These are phyloP conservation scores for Penicillium verhagenii DNA, from an alignment of 495 filamentous ascomycete genomes.

Conservation along the genomic window DNA sequence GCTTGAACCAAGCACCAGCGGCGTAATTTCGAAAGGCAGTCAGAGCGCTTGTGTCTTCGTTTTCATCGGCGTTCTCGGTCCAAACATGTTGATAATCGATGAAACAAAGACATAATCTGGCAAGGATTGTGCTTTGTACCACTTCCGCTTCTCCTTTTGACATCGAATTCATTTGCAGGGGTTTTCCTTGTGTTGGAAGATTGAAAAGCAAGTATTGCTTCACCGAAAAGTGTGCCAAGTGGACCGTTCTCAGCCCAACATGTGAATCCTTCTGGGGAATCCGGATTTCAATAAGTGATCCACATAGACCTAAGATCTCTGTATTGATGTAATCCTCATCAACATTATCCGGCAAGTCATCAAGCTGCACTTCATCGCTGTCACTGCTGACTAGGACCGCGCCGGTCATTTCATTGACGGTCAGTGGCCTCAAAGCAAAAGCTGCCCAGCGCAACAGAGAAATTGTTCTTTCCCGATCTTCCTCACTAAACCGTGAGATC, in stretches of 20 bases:
- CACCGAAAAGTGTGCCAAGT: slow-evolving; percentile 10
- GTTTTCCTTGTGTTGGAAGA: background rate
- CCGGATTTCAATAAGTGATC: background rate
- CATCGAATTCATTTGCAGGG: background rate
- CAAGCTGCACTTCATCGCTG: background rate
- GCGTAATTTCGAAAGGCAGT: slow-evolving; percentile 1
- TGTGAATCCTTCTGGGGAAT: background rate
- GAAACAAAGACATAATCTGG: slow-evolving; percentile 5
- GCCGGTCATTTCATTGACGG: background rate
- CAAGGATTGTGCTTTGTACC: background rate
- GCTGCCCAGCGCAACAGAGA: slow-evolving; percentile 7
- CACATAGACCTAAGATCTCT: background rate
- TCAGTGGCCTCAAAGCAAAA: slow-evolving; percentile 4
- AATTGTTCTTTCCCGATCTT: background rate
- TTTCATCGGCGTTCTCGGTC: background rate
- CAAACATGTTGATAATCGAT: slow-evolving; percentile 1
- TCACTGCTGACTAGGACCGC: background rate
- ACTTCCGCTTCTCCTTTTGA: background rate
- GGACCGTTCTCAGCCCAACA: slow-evolving; percentile 2
- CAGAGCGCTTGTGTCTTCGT: background rate
- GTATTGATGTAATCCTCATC: slow-evolving; percentile 5
- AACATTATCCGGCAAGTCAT: background rate
- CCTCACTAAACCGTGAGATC: background rate
- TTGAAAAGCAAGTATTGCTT: slow-evolving; percentile 6
- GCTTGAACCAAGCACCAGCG: background rate